Percentiles rank a stretch among this genome's conserved stretches.
Conservation (phyloP, 768 basidiomycete species). For the Pisolithus microcarpus region DNA sequence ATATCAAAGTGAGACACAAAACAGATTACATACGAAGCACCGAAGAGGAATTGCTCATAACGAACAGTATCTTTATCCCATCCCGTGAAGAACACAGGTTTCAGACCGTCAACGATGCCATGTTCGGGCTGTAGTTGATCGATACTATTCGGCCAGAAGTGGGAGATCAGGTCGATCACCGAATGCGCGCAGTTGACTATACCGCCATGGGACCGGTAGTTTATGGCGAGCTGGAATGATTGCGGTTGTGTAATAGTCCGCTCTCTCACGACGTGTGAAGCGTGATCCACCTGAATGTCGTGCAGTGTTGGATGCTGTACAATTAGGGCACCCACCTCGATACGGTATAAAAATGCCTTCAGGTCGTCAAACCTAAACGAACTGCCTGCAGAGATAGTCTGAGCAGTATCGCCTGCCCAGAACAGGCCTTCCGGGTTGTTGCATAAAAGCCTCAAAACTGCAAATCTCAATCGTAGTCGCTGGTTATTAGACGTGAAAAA, state of each 20-base stretch:
- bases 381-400: slow-evolving; percentile 68
- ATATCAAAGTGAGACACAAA: not conserved
- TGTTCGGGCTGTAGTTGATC: slow-evolving; percentile 51
- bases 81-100: slow-evolving; percentile 51
- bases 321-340: slow-evolving; percentile 40
- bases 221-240: slow-evolving; percentile 53
- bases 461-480: not conserved
- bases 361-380: slow-evolving; percentile 67
- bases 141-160: slow-evolving; percentile 59
- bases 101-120: slow-evolving; percentile 46
- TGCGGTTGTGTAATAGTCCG: slow-evolving; percentile 19
- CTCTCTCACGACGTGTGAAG: not conserved
- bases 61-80: slow-evolving; percentile 37
- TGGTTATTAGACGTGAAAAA: not conserved
- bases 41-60: slow-evolving; percentile 55
- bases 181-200: slow-evolving; percentile 66
- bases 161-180: slow-evolving; percentile 50
- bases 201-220: slow-evolving; percentile 67
- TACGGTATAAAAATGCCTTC: slow-evolving; percentile 56
- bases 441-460: slow-evolving; percentile 60
- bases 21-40: slow-evolving; percentile 32
- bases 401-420: slow-evolving; percentile 78
- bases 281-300: slow-evolving; percentile 16
- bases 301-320: not conserved
- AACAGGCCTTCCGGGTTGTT: slow-evolving; percentile 60